Percentiles rank a stretch among this genome's conserved stretches.
Conservation (phyloP, 2,329 filamentous ascomycete species). For the Didymella arachidicola region DNA sequence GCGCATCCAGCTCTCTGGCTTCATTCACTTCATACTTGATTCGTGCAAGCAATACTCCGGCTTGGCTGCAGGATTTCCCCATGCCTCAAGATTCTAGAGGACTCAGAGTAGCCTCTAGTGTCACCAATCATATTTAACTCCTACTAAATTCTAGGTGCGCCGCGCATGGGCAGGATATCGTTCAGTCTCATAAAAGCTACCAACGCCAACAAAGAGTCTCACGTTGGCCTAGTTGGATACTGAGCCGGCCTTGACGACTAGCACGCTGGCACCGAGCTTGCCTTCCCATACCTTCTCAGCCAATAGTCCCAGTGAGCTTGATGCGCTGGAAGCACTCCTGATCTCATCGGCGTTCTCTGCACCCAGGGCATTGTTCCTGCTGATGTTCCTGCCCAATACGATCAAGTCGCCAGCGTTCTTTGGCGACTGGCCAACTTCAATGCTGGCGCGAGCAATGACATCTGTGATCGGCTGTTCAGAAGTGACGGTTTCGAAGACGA, state of each 20-base stretch:
- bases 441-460: constrained; percentile 62
- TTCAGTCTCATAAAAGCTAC: not conserved
- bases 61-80: not conserved
- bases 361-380: constrained; percentile 36
- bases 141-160: constrained; percentile 1
- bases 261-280: constrained; percentile 70
- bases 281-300: constrained; percentile 67
- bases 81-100: too few species aligned
- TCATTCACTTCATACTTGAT: not conserved
- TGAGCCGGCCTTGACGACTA: constrained; percentile 70
- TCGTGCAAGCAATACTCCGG: not conserved
- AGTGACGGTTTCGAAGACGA: constrained; percentile 64
- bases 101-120: not conserved
- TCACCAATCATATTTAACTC: not conserved
- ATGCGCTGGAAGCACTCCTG: constrained; percentile 39
- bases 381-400: constrained; percentile 65
- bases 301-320: constrained; percentile 64
- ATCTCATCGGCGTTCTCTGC: constrained; percentile 54
- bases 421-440: constrained; percentile 66
- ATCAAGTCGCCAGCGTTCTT: constrained; percentile 76
- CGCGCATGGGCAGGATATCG: not conserved
- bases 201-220: not conserved
- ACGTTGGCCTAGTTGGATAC: not conserved
- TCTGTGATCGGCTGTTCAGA: constrained; percentile 50
- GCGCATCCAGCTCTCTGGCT: not conserved